These are phyloP conservation scores for Candida anutae DNA, from an alignment of 1,139 yeast species.

Conservation along the genomic window DNA sequence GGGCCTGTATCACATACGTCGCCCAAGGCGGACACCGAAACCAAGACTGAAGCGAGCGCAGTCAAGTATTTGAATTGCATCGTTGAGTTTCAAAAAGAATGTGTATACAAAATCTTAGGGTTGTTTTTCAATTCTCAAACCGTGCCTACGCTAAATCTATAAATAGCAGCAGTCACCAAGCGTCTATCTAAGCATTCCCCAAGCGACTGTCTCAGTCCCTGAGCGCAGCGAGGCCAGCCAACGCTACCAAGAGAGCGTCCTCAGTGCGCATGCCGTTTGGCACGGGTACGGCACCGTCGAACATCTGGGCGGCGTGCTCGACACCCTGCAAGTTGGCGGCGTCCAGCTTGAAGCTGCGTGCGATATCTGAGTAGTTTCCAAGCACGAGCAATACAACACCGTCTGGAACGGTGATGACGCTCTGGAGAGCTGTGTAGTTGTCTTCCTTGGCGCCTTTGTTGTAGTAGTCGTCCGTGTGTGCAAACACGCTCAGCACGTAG, in stretches of 20 bases:
- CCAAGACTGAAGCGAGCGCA: conserved; percentile 28
- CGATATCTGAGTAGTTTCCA: conserved; percentile 57
- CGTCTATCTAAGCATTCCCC: too few relatives aligned
- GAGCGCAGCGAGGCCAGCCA: conserved; percentile 29
- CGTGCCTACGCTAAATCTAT: too few relatives aligned
- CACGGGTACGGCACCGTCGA: conserved; percentile 54
- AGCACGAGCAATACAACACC: conserved; percentile 45
- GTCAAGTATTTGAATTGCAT: conserved; percentile 38
- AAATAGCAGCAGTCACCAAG: too few relatives aligned
- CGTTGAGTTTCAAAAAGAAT: conserved; percentile 4
- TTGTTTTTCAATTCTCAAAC: too few relatives aligned
- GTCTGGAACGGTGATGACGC: conserved; percentile 10
- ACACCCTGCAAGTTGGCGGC: conserved; percentile 45
- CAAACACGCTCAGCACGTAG: conserved; percentile 58
- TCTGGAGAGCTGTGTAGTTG: conserved; percentile 3
- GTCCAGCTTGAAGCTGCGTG: conserved; percentile 41
- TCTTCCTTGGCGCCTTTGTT: conserved; percentile 15
- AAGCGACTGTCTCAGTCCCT: conserved; percentile 1
- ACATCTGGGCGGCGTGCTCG: conserved; percentile 49
- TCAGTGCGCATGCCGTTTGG: conserved; percentile 58
- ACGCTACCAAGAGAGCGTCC: conserved; percentile 60
- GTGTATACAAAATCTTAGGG: too few relatives aligned
- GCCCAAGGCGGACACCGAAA: conserved; percentile 35
- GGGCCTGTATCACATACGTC: conserved; percentile 25
- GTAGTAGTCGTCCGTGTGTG: conserved; percentile 61